phyloP scores from a whole-genome alignment of 257 asterid species.

The Catharanthus roseus region DNA sequence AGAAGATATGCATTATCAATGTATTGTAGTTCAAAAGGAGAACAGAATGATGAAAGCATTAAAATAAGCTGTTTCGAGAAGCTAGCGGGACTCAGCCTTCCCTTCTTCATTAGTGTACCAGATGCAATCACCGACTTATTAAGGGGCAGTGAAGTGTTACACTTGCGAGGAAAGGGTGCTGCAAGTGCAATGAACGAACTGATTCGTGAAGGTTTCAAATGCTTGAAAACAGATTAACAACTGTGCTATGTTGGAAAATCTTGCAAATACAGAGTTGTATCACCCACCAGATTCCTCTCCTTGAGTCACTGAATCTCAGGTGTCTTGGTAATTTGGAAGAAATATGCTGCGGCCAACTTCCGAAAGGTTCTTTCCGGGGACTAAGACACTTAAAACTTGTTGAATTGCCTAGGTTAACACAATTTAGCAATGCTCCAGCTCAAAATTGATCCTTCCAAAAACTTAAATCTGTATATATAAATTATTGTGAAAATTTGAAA shows the following conservation, averaged over 20 bases:
- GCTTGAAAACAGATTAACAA: slow-evolving; percentile 12
- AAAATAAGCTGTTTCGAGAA: background rate
- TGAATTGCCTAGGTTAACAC: slow-evolving; percentile 5
- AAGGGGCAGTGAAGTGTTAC: slow-evolving; percentile 10
- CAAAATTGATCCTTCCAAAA: slow-evolving; percentile 11
- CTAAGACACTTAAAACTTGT: slow-evolving; percentile 14
- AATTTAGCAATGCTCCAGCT: slow-evolving; percentile 5
- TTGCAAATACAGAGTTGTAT: background rate
- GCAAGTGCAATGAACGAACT: slow-evolving; percentile 4
- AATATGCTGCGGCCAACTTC: slow-evolving; percentile 18
- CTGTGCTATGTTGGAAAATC: slow-evolving; percentile 13
- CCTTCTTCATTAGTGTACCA: slow-evolving; percentile 5
- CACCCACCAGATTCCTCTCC: background rate
- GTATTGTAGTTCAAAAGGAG: background rate
- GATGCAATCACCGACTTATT: slow-evolving; percentile 10
- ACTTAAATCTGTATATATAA: slow-evolving; percentile 13
- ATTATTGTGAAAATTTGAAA: slow-evolving; percentile 10
- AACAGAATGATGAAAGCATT: background rate
- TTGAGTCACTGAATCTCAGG: slow-evolving; percentile 13
- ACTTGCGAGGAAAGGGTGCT: slow-evolving; percentile 16
- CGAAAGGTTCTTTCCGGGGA: slow-evolving; percentile 13
- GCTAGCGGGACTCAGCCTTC: slow-evolving; percentile 15
- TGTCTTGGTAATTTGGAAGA: slow-evolving; percentile 2
- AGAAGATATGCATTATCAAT: background rate
- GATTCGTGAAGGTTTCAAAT: slow-evolving; percentile 1